Conservation (phyloP, 305 asterid genomes). For the Fraxinus sp. region DNA sequence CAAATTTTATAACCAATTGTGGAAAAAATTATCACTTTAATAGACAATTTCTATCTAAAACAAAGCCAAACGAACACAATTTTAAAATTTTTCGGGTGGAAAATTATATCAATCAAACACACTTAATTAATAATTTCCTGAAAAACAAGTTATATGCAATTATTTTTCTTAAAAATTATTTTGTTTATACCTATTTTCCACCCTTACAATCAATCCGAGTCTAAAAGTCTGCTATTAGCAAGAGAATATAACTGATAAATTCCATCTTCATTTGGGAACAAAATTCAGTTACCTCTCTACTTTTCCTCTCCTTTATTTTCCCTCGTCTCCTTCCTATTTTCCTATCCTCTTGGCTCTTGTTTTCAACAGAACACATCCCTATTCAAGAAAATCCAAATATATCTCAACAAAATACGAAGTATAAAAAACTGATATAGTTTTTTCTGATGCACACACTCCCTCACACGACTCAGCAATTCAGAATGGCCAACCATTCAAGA, state of each 20-base stretch:
- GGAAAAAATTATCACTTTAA: too few relatives aligned
- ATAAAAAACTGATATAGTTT: background rate
- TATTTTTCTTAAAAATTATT: too few relatives aligned
- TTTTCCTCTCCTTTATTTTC: background rate
- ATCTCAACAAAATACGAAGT: background rate
- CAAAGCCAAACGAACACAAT: too few relatives aligned
- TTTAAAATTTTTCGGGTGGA: too few relatives aligned
- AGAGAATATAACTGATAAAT: background rate
- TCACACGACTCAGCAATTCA: slow-evolving; percentile 11
- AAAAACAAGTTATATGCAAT: too few relatives aligned
- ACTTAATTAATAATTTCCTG: too few relatives aligned
- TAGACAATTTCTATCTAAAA: too few relatives aligned
- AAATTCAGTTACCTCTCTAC: background rate
- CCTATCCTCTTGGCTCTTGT: background rate
- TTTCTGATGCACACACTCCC: background rate
- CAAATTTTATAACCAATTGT: too few relatives aligned
- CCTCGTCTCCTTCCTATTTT: background rate
- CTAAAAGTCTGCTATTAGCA: background rate
- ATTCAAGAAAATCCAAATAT: background rate
- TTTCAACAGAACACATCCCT: background rate
- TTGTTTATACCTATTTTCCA: too few relatives aligned
- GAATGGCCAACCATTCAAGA: slow-evolving; percentile 67
- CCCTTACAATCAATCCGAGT: too few relatives aligned
- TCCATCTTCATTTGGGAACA: background rate
- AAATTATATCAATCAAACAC: too few relatives aligned